A percentile compares a stretch with the other conserved stretches of the same genome.
These are phyloP conservation scores for Phytopythium oedochilum DNA, from an alignment of 352 stramenopile species.

Conservation along the genomic window DNA sequence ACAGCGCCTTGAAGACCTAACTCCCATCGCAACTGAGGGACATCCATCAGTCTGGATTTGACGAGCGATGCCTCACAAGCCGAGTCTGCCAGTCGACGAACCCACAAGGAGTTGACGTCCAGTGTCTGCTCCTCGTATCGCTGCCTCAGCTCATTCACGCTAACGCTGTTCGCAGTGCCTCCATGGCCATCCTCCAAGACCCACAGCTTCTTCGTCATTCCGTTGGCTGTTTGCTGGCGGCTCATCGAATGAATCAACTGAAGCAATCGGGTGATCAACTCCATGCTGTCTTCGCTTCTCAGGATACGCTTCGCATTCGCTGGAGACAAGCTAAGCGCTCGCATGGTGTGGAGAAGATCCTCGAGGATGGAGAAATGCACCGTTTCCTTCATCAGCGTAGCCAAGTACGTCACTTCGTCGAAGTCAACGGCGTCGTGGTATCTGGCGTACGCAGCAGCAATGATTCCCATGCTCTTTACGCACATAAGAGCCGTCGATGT, in stretches of 20 bases:
- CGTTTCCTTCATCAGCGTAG: conserved; percentile 59
- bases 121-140: conserved; percentile 16
- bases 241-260: conserved; percentile 57
- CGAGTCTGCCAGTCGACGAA: conserved; percentile 28
- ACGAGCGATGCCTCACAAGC: conserved; percentile 20
- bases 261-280: conserved; percentile 53
- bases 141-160: conserved; percentile 49
- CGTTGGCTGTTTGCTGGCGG: conserved; percentile 15
- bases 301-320: conserved; percentile 55
- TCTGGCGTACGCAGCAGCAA: conserved; percentile 44
- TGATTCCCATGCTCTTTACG: conserved; percentile 57
- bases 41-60: conserved; percentile 51
- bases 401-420: conserved; percentile 68
- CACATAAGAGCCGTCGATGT: conserved; percentile 55
- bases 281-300: conserved; percentile 28
- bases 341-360: conserved; percentile 44
- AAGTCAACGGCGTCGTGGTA: conserved; percentile 36
- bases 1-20: conserved; percentile 48
- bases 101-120: conserved; percentile 23
- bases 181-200: conserved; percentile 29
- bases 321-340: conserved; percentile 41
- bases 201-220: conserved; percentile 37
- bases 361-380: conserved; percentile 55
- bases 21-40: conserved; percentile 77
- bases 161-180: conserved; percentile 22